Conservation (phyloP, 2,329 filamentous ascomycete species). For the Salinomyces thailandicus region DNA sequence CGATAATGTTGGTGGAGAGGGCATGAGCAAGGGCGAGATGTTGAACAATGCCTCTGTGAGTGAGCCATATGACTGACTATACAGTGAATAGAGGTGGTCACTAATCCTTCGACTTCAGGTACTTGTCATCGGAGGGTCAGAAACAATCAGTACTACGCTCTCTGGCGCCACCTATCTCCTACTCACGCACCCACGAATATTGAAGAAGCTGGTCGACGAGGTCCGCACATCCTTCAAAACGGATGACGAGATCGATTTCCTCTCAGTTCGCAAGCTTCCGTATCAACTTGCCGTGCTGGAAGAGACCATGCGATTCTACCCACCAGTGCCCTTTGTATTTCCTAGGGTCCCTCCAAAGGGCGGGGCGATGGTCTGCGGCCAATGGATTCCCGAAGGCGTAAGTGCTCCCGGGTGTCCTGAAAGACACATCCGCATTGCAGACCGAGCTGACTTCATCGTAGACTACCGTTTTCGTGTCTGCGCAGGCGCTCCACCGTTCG, state of each 20-base stretch:
- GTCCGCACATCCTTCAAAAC: constrained; percentile 30
- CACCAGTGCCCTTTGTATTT: constrained; percentile 19
- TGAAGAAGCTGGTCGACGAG: constrained; percentile 47
- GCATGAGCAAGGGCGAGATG: constrained; percentile 22
- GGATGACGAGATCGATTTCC: constrained; percentile 25
- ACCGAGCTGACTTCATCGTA: too few relatives aligned
- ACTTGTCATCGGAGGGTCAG: constrained; percentile 61
- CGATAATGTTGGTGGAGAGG: constrained; percentile 22
- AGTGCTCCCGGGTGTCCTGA: not conserved
- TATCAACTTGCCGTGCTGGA: constrained; percentile 30
- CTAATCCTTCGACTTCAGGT: too few relatives aligned
- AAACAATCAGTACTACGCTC: constrained; percentile 65
- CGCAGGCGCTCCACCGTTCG: not conserved
- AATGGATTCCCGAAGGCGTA: constrained; percentile 2
- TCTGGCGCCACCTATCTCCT: constrained; percentile 62
- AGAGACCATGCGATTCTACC: constrained; percentile 28
- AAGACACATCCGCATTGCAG: too few relatives aligned
- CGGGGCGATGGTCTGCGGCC: not conserved
- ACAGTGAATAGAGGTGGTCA: too few relatives aligned
- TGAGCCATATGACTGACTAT: too few relatives aligned
- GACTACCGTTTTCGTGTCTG: not conserved
- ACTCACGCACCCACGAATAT: constrained; percentile 48
- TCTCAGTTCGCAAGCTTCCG: constrained; percentile 21
- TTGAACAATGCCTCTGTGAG: constrained; percentile 28
- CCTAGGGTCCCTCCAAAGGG: not conserved